Conservation (phyloP, 2,329 filamentous ascomycete genomes). For the Fusarium oligoseptatum region DNA sequence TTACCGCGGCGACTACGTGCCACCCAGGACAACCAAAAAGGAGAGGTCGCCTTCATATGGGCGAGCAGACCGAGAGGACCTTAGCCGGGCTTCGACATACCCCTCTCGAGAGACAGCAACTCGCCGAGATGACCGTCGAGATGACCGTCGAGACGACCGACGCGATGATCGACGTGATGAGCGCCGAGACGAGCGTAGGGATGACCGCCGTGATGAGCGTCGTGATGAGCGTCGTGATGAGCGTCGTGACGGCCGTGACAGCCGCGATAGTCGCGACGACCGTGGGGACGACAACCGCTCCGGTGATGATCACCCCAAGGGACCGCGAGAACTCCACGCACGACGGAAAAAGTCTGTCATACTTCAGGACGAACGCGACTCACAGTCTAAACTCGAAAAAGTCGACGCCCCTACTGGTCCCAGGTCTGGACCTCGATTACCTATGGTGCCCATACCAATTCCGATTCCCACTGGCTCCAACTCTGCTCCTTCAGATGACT, state of each 20-base stretch:
- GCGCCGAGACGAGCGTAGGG: background rate
- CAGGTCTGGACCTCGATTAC: slow-evolving; percentile 53
- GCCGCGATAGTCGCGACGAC: slow-evolving; percentile 40
- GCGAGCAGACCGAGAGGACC: slow-evolving; percentile 41
- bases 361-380: slow-evolving; percentile 52
- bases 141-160: slow-evolving; percentile 20
- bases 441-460: slow-evolving; percentile 52
- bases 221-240: background rate
- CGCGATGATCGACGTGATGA: slow-evolving; percentile 22
- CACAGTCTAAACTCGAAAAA: slow-evolving; percentile 43
- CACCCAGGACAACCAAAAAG: slow-evolving; percentile 47
- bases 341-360: slow-evolving; percentile 53
- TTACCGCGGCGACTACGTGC: slow-evolving; percentile 44
- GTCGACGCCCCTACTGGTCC: slow-evolving; percentile 35
- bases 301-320: slow-evolving; percentile 55
- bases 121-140: slow-evolving; percentile 22
- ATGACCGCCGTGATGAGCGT: background rate
- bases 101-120: slow-evolving; percentile 26
- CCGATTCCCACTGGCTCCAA: slow-evolving; percentile 40
- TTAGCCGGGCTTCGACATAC: slow-evolving; percentile 24
- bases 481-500: slow-evolving; percentile 33
- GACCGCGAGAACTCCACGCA: slow-evolving; percentile 44
- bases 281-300: slow-evolving; percentile 51
- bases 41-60: slow-evolving; percentile 49
- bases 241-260: slow-evolving; percentile 31